Evolutionary conservation across 1,284 basidiomycete genomes (phyloP).

Genomic region (Moesziomyces parantarcticus): DNA sequence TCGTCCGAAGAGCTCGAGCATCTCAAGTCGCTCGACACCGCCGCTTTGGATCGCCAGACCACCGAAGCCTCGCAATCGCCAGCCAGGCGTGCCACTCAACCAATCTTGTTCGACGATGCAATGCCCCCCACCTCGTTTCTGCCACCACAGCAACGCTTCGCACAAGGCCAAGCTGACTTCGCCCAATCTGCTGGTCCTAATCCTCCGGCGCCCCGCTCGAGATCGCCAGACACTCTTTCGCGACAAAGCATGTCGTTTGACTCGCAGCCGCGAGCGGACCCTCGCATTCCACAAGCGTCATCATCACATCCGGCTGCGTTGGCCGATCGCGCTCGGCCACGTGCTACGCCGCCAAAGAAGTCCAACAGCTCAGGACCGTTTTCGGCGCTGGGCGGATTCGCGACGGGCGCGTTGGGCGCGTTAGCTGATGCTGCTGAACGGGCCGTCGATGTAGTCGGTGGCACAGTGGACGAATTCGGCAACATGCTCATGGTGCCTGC

Average conservation of each 20-base stretch:
- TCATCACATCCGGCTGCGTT: conserved; percentile 8
- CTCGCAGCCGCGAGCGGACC: conserved; percentile 1
- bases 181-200: background rate
- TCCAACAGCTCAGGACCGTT: conserved; percentile 31
- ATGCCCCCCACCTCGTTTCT: background rate
- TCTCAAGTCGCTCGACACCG: conserved; percentile 31
- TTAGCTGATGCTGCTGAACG: conserved; percentile 43
- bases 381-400: conserved; percentile 44
- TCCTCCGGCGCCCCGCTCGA: background rate
- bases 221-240: background rate
- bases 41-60: conserved; percentile 15
- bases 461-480: conserved; percentile 47
- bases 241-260: background rate
- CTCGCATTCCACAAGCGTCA: conserved; percentile 1
- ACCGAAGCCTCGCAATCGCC: conserved; percentile 7
- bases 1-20: conserved; percentile 40
- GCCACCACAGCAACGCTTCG: background rate
- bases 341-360: conserved; percentile 33
- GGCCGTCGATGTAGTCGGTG: conserved; percentile 49
- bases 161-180: too few species aligned
- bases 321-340: conserved; percentile 11
- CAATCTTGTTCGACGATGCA: background rate
- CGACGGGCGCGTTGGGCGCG: conserved; percentile 39
- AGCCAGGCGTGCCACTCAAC: background rate
- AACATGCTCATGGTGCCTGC: conserved; percentile 39